Base-by-base conservation (phyloP, 2,329 filamentous ascomycete species). In the Colletotrichum musicola region DNA sequence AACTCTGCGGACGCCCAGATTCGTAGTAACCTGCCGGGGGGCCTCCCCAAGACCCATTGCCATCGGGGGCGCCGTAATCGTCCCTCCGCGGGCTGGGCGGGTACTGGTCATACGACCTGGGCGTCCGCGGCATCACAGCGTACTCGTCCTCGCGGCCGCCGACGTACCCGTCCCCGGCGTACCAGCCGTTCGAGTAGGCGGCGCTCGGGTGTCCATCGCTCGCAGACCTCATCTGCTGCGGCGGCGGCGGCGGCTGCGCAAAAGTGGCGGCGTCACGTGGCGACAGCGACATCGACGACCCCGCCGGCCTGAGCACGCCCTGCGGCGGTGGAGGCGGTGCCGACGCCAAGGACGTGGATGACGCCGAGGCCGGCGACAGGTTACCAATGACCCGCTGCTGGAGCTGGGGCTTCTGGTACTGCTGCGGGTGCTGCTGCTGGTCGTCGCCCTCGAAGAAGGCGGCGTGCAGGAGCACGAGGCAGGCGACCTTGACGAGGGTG, bases 401-500 rank as follows among this genome's bases (percentile, higher is more conserved):
- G 30, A 35, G 30, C 30, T 35, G 30, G 7, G 6, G 30, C 30
- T 4, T 3, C 51, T 16, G 27, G 12, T 40, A 10, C 35, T 16
- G 56, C 20, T 30, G 42, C 18, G 2, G 22, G 22, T 13, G 54
- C 53, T 18, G 7, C 42, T 56, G 47, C 25, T 25, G 35, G 22
- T 50, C 18, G 62, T 57, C 25, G 47, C 64, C 4, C 4, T 69
- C 66, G 30, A 61, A 56, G 22, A 64, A 69, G 14, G 66, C 66
- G 13, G 62, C 66, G 62, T 69, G 66, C 6, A 59, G 42, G 42
- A 65, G 56, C 20, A 69, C 62, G 35, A 69, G 66, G 42, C 47
- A 18, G 18, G 55, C 55, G 55, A 69, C 66, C 55, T 69, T 65
- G 55, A 65, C 44, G 16, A 69, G 42, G 14, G 66, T 69, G 12